These are phyloP conservation scores for Calonectria pseudoreteaudii DNA, from an alignment of 2,329 filamentous ascomycete species.

Conservation along the genomic window DNA sequence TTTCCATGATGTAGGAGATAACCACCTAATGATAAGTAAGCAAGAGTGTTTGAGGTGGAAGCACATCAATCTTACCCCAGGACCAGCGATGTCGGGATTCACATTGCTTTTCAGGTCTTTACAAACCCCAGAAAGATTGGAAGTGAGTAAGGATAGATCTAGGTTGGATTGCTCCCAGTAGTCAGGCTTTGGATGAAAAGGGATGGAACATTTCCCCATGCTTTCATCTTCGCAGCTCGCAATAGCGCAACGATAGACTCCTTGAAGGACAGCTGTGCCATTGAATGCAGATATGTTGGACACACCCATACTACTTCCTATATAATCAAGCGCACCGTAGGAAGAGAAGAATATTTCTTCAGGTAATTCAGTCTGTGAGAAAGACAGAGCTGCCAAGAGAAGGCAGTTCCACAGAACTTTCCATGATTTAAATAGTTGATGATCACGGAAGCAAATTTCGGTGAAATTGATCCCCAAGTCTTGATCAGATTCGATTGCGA, in stretches of 20 bases:
- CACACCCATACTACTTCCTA: background rate
- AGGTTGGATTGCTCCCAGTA: background rate
- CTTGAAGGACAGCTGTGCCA: background rate
- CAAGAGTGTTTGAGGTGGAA: background rate
- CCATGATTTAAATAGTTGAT: background rate
- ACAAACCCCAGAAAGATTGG: background rate
- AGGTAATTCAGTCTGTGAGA: background rate
- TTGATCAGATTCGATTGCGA: background rate
- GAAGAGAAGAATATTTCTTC: background rate
- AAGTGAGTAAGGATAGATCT: background rate
- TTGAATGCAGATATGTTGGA: background rate
- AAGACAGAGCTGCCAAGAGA: background rate
- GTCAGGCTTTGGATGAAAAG: background rate
- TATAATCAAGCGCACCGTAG: background rate
- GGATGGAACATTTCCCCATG: background rate
- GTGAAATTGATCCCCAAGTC: background rate
- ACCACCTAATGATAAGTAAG: background rate
- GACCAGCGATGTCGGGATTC: background rate
- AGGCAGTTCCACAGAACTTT: background rate
- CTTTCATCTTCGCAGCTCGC: background rate
- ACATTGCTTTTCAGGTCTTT: background rate
- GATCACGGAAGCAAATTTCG: background rate
- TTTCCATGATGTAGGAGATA: background rate
- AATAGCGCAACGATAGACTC: background rate
- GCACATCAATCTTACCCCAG: background rate